Base-by-base conservation (phyloP, 768 basidiomycete species). In the Russula foetens region DNA sequence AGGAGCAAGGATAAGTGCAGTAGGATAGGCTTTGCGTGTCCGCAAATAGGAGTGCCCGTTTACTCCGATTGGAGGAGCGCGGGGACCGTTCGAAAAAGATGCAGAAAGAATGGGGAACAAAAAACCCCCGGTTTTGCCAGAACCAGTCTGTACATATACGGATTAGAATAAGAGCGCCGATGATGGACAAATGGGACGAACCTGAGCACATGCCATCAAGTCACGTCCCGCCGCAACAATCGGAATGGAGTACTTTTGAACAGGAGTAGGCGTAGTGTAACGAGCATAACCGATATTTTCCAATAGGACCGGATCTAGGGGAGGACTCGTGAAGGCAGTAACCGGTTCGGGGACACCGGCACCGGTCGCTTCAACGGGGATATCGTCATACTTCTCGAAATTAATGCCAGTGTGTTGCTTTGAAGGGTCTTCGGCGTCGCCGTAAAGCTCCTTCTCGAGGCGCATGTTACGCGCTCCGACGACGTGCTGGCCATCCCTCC, bases 321-420 rank as follows among this genome's bases (percentile, higher is more conserved):
- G 95, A 48, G 94, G 88, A 69, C 79, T 83, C 60, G 88, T 88
- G 77, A 99, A 99, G 43, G 84, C 81, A 64, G 73, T 82, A 69
- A 98, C 84, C 47, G 97, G 94, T 44, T 98, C 96, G 63, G 97
- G 97, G n/a, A 98, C 96, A 68, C 88, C 90, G 62, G 86, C 85
- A 67, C 97, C 97, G 51, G 96, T 98, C 38, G 95, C 96, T 76
- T 98, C 97, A 67, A 99, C 95, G 64, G 97, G 97, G 71, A 99
- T 99, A 72, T 98, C 96, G 74, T 97, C 97, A 69, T 98, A 99
- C 75, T 97, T 97, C 78, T 99, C 97, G 71, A 99, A 99, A 78
- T 99, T 99, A 77, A 99, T 98, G 64, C 97, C 97, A 46, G 95
- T 96, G 71, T 92, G 86, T 73, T 97, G 89, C 71, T 90, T 91